Conservation (phyloP, 306 rosid genomes). For the Bauhinia variegata region DNA sequence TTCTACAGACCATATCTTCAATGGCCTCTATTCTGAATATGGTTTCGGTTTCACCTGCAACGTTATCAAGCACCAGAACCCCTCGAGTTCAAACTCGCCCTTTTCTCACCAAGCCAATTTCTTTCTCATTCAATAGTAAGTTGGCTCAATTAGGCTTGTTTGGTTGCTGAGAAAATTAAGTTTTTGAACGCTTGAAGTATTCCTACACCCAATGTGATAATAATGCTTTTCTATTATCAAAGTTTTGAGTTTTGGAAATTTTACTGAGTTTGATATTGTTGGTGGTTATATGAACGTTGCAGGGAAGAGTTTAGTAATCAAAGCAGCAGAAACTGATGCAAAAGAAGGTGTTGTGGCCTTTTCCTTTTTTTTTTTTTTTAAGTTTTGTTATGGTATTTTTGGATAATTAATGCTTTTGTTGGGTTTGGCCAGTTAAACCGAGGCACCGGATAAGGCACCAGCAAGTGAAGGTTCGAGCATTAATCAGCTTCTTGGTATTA, state of each 20-base stretch:
- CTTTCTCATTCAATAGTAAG: slow-evolving; percentile 61
- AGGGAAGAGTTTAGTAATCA: slow-evolving; percentile 61
- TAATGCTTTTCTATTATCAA: not conserved
- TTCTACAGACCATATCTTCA: slow-evolving; percentile 27
- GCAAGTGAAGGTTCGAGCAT: slow-evolving; percentile 46
- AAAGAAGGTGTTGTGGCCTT: slow-evolving; percentile 52
- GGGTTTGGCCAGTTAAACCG: slow-evolving; percentile 46
- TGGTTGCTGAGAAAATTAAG: slow-evolving; percentile 7
- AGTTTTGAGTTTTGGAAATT: slow-evolving; percentile 7
- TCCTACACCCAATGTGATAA: not conserved
- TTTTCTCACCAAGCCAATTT: slow-evolving; percentile 31
- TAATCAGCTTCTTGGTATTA: slow-evolving; percentile 62
- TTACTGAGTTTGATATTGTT: slow-evolving; percentile 2
- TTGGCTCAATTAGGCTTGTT: slow-evolving; percentile 32
- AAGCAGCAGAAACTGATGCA: slow-evolving; percentile 65
- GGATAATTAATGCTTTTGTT: not conserved
- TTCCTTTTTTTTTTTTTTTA: not conserved
- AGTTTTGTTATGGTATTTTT: not conserved
- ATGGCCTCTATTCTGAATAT: slow-evolving; percentile 64
- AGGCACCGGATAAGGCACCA: slow-evolving; percentile 61
- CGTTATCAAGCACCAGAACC: slow-evolving; percentile 36
- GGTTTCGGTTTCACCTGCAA: slow-evolving; percentile 44
- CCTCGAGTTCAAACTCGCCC: slow-evolving; percentile 42
- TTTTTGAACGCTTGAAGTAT: not conserved
- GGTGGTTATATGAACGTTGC: slow-evolving; percentile 23